Conservation (phyloP, 2,329 filamentous ascomycete genomes). For the Rosellinia necatrix region DNA sequence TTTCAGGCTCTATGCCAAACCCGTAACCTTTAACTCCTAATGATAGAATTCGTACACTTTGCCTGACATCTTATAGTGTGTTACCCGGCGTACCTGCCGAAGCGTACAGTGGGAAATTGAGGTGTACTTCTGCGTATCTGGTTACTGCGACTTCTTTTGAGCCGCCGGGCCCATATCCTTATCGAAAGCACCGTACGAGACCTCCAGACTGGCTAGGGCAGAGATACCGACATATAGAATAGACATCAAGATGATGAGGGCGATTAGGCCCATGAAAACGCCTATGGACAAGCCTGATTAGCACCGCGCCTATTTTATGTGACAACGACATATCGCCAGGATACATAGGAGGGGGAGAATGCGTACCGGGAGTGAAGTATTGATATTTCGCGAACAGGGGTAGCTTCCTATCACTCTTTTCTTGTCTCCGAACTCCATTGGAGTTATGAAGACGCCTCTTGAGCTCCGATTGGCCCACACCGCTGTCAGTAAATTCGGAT, state of each 20-base stretch:
- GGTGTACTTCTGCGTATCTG: too few species aligned
- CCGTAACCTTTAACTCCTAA: conserved; percentile 23
- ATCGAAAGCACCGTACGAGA: conserved; percentile 93
- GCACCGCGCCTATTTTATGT: conserved; percentile 16
- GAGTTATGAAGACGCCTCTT: conserved; percentile 60
- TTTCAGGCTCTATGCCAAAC: conserved; percentile 21
- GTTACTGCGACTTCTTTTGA: conserved; percentile 76
- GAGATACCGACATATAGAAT: conserved; percentile 80
- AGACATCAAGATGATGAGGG: conserved; percentile 70
- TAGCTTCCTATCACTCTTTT: conserved; percentile 50
- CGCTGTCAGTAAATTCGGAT: conserved; percentile 58
- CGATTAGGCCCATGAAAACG: conserved; percentile 84
- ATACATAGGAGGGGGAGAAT: neutral
- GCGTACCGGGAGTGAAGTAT: conserved; percentile 84
- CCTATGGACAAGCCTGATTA: conserved; percentile 52
- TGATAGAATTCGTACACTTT: conserved; percentile 28
- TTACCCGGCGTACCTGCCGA: neutral
- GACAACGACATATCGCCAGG: neutral
- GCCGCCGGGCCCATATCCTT: conserved; percentile 91
- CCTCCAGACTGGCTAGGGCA: conserved; percentile 79
- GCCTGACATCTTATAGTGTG: conserved; percentile 11
- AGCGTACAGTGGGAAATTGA: too few species aligned
- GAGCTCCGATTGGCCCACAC: conserved; percentile 68
- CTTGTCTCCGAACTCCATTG: conserved; percentile 39
- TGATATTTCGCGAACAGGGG: conserved; percentile 90